Conservation (phyloP, 202 grass and related monocot species). For the Saccharum hybrid region DNA sequence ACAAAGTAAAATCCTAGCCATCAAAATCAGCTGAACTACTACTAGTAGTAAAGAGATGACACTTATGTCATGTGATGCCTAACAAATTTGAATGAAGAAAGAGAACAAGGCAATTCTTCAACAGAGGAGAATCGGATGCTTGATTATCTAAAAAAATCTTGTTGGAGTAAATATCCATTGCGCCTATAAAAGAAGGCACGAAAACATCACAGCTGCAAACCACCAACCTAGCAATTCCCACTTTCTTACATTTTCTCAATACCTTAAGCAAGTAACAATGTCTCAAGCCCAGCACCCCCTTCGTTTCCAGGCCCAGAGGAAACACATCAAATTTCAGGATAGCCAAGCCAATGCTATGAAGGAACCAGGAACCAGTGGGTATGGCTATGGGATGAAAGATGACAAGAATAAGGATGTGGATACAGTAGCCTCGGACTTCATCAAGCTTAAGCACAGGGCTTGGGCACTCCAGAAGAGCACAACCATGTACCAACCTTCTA, state of each 20-base stretch:
- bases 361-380: constrained; percentile 25
- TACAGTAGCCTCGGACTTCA: constrained; percentile 68
- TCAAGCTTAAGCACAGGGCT: constrained; percentile 57
- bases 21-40: not conserved
- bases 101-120: constrained; percentile 14
- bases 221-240: constrained; percentile 11
- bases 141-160: constrained; percentile 25
- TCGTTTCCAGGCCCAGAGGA: constrained; percentile 33
- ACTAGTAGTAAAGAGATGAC: constrained; percentile 20
- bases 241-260: not conserved
- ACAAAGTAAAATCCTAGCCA: not conserved
- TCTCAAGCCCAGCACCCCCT: constrained; percentile 42
- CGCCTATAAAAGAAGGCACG: constrained; percentile 59
- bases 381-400: constrained; percentile 29
- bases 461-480: constrained; percentile 81
- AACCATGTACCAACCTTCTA: constrained; percentile 53
- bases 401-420: constrained; percentile 63
- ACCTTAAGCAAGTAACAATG: constrained; percentile 49
- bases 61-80: constrained; percentile 1
- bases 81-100: constrained; percentile 47
- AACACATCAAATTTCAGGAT: constrained; percentile 52
- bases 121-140: constrained; percentile 54
- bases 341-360: constrained; percentile 37
- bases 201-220: constrained; percentile 26
- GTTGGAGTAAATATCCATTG: constrained; percentile 14